Base-by-base conservation (phyloP, 2,329 filamentous ascomycete genomes). In the Colletotrichum limetticola region DNA sequence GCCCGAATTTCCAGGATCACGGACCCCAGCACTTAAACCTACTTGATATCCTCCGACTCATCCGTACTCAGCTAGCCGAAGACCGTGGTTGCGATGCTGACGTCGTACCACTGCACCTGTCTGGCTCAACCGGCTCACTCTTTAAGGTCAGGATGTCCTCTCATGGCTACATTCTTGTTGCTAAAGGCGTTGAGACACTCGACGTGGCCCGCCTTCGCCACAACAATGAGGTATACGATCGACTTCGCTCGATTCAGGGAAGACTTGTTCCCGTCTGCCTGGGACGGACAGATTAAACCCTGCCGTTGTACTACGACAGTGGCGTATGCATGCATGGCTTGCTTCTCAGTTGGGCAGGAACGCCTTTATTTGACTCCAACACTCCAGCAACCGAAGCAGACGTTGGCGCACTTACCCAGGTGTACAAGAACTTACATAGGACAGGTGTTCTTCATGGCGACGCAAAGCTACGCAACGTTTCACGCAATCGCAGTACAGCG, bases 91-190 rank as follows among this genome's bases (percentile, higher is more conserved):
- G 12, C 24, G 78, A 82, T 68, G 77, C 80, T 3, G 76, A 84
- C 53, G 77, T 59, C 42, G 55, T 68, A 32, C 79, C 78, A 0
- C 78, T 85, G n/a, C 75, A 82, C 68, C 16, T 79, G 6, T 76
- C 75, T 7, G 79, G 81, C 1, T 53, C 78, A 11, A 30, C 77
- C 19, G 80, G 82, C 1, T 76, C 79, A 12, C 78, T 85, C 60
- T 84, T 84, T 74, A 84, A 85, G 75, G 49, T 85, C 6, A 71
- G 80, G 7, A 75, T 85, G 1, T 78, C 79, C 3, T 77, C 78
- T 1, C 67, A 81, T 42, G 79, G 82, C 56, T 85, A 85, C 61
- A 83, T 76, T 3, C 16, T 85, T 26, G 78, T 85, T 3, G 82
- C 82, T 14, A 85, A 85, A 74, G 82, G 81, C 6, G 76, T 84